Evolutionary conservation across 164 flowering plant genomes (phyloP), one percentile per base, ranked within the genome.

Genomic region (Annona squamosa): DNA sequence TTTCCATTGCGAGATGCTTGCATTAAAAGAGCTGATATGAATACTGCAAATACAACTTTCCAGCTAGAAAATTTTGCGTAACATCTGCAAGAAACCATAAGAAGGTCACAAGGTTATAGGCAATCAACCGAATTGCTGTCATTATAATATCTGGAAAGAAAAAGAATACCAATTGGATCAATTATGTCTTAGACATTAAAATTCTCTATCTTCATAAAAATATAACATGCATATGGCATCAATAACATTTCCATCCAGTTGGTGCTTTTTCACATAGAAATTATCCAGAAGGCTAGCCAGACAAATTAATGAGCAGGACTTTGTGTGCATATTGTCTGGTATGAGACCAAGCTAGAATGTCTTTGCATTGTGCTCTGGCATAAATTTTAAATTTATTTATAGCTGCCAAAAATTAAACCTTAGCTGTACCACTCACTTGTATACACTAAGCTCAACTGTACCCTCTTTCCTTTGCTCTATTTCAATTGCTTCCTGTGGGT

Each of bases 1-100:
- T 95, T 95, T 72, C 99, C 99, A 85, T 91, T 93, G 44, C 94
- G 94, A 74, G 99, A 90, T 70, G 89, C 91, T 91, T 95, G 99
- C 99, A 95, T 95, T 77, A 90, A 74, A 74, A 89, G 43, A 73
- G 99, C 99, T 46, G 99, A 91, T 19, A 95, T 46, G 71, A 83
- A 85, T 79, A 91, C 82, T 42, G 86, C 61, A 18, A 78, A 64
- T 17, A 90, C 76, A 70, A 93, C 72, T 43, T 80, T 74, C 92
- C 94, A 89, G 73, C 99, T 91, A 76, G 86, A 81, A 81, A 88
- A 95, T 66, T 79, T 77, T 56, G 97, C 98, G 85, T 95, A 95
- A 17, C 79, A 86, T 83, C 98, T 93, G 91, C 79, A 83, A 68
- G 68, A 48, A 67, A 64, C 16, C 65, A 73, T 67, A 17, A 76